Conservation (phyloP, 352 stramenopile genomes). For the Phytophthora aleatoria region DNA sequence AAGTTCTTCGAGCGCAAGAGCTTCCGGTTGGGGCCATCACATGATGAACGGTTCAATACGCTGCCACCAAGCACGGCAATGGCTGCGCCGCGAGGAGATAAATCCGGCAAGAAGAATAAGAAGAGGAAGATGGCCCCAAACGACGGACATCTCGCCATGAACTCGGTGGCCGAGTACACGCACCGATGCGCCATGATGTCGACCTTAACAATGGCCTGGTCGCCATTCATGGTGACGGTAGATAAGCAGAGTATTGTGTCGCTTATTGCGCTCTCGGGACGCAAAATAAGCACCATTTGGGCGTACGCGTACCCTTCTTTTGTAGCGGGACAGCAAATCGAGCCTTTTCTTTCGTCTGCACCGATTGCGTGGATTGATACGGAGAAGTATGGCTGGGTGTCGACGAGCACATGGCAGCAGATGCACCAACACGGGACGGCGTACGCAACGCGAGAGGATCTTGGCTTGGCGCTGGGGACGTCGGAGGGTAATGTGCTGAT, state of each 20-base stretch:
- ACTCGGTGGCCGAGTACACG: slow-evolving; percentile 63
- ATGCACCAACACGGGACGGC: slow-evolving; percentile 43
- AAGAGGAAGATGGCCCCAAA: slow-evolving; percentile 25
- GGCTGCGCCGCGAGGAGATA: slow-evolving; percentile 26
- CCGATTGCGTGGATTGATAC: slow-evolving; percentile 70
- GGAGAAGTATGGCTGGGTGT: slow-evolving; percentile 74
- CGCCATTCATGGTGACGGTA: slow-evolving; percentile 51
- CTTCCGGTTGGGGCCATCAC: slow-evolving; percentile 35
- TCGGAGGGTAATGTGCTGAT: slow-evolving; percentile 67
- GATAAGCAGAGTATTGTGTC: slow-evolving; percentile 59
- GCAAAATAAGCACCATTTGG: slow-evolving; percentile 74
- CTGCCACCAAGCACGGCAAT: slow-evolving; percentile 27
- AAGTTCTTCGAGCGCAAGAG: slow-evolving; percentile 57
- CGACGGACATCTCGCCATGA: slow-evolving; percentile 12
- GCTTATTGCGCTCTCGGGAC: slow-evolving; percentile 67
- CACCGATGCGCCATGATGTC: slow-evolving; percentile 61
- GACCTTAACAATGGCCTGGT: slow-evolving; percentile 77
- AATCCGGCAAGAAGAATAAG: slow-evolving; percentile 25
- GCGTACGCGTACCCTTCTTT: slow-evolving; percentile 59
- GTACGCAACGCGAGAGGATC: slow-evolving; percentile 7
- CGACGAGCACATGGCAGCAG: slow-evolving; percentile 71
- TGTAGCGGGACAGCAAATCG: slow-evolving; percentile 21
- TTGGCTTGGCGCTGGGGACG: slow-evolving; percentile 66
- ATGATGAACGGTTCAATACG: slow-evolving; percentile 27
- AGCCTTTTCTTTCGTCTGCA: slow-evolving; percentile 38